These are phyloP conservation scores for Leccinum solheimii DNA, from an alignment of 1,284 basidiomycete species.

Conservation along the genomic window DNA sequence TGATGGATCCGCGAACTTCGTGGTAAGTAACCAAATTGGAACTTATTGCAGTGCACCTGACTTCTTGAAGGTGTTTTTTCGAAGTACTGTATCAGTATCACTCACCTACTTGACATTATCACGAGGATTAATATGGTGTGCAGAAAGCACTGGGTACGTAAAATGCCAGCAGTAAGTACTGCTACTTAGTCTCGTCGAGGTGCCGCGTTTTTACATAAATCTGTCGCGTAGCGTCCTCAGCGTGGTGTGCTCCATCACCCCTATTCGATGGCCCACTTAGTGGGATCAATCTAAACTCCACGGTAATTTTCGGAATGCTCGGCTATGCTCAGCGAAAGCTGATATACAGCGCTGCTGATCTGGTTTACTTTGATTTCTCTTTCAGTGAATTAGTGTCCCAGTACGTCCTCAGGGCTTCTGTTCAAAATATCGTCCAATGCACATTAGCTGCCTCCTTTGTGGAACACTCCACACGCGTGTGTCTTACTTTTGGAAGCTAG, in stretches of 20 bases:
- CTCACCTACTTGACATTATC: not conserved
- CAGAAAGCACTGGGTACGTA: not conserved
- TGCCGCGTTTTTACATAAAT: not conserved
- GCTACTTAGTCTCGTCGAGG: not conserved
- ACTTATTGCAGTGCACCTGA: not conserved
- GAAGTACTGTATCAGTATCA: too few species aligned
- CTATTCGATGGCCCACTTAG: constrained; percentile 46
- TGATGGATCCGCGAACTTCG: not conserved
- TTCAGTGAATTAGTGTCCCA: not conserved
- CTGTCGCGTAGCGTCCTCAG: not conserved
- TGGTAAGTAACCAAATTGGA: not conserved
- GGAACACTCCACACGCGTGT: constrained; percentile 20
- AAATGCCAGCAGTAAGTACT: not conserved
- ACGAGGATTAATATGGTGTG: not conserved
- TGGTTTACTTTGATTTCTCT: not conserved
- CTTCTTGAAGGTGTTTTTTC: too few species aligned
- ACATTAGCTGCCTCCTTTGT: constrained; percentile 32
- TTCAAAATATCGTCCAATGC: constrained; percentile 17
- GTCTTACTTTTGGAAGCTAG: not conserved
- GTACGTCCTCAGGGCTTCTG: not conserved
- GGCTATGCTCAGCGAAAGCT: not conserved
- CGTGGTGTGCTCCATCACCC: constrained; percentile 38
- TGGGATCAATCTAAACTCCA: constrained; percentile 46
- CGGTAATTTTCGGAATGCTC: not conserved
- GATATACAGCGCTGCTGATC: not conserved